phyloP scores from a whole-genome alignment of 2,329 filamentous ascomycete genomes.

The Stagonosporopsis rhizophila region DNA sequence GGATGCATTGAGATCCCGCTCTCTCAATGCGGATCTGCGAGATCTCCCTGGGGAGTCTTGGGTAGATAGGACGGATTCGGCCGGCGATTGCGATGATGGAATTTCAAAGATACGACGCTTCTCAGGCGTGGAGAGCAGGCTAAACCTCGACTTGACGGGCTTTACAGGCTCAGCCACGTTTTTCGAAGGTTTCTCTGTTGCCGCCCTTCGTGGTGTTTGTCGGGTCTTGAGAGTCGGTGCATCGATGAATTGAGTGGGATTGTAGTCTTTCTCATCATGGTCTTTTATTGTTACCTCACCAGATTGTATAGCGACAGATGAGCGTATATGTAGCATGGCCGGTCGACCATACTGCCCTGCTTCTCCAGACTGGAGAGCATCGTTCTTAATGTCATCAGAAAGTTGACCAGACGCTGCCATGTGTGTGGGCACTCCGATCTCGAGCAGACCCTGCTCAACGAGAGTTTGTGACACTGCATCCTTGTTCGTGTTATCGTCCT shows the following conservation, averaged over 20 bases:
- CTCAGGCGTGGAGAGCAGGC: constrained; percentile 44
- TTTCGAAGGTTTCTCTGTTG: neutral
- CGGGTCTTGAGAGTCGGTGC: constrained; percentile 24
- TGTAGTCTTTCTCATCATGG: constrained; percentile 33
- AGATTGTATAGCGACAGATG: neutral
- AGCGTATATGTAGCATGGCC: neutral
- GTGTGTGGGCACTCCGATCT: neutral
- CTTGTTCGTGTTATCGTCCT: constrained; percentile 20
- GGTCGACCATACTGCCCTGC: neutral
- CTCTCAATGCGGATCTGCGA: constrained; percentile 24
- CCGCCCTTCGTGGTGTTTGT: constrained; percentile 13
- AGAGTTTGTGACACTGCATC: constrained; percentile 27
- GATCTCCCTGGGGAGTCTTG: constrained; percentile 32
- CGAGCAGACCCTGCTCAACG: constrained; percentile 24
- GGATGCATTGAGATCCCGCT: constrained; percentile 19
- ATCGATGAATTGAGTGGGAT: constrained; percentile 40
- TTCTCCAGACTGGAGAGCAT: neutral
- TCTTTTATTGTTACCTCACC: neutral
- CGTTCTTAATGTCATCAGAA: neutral
- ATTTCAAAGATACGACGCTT: constrained; percentile 42
- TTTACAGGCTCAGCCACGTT: constrained; percentile 2
- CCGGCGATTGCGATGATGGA: constrained; percentile 46
- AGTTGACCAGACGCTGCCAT: neutral
- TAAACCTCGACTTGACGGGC: constrained; percentile 29
- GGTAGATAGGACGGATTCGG: constrained; percentile 40